Conservation (phyloP, 495 filamentous ascomycete species). For the Daldinia vernicosa region DNA sequence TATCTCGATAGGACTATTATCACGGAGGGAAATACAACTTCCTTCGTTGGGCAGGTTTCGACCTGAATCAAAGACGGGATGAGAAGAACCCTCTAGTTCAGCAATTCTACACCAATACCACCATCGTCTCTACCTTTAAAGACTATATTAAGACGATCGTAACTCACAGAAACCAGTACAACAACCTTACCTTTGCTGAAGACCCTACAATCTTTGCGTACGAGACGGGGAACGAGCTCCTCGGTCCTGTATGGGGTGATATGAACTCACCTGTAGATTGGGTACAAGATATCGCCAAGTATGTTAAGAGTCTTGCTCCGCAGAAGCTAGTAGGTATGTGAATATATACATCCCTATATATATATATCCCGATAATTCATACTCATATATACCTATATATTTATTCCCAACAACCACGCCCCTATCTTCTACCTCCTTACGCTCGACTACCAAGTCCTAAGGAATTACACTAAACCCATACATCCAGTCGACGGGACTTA, state of each 20-base stretch:
- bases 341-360: neutral
- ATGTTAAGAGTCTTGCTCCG: slow-evolving; percentile 60
- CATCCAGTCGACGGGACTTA: slow-evolving; percentile 63
- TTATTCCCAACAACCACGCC: no score
- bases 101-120: slow-evolving; percentile 63
- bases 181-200: slow-evolving; percentile 63
- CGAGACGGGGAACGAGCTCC: slow-evolving; percentile 65
- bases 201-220: slow-evolving; percentile 66
- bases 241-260: slow-evolving; percentile 59
- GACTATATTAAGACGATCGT: slow-evolving; percentile 59
- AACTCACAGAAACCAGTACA: slow-evolving; percentile 63
- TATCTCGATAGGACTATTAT: slow-evolving; percentile 59
- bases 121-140: slow-evolving; percentile 60
- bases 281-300: slow-evolving; percentile 57
- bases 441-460: neutral
- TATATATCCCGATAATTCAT: neutral
- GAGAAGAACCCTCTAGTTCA: slow-evolving; percentile 53
- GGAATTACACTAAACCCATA: slow-evolving; percentile 4
- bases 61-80: slow-evolving; percentile 52
- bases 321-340: slow-evolving; percentile 53
- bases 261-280: slow-evolving; percentile 60
- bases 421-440: neutral
- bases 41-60: slow-evolving; percentile 61
- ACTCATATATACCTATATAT: neutral
- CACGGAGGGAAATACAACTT: slow-evolving; percentile 67